phyloP scores from a whole-genome alignment of 2,329 filamentous ascomycete genomes.

The Ophiostoma montium region DNA sequence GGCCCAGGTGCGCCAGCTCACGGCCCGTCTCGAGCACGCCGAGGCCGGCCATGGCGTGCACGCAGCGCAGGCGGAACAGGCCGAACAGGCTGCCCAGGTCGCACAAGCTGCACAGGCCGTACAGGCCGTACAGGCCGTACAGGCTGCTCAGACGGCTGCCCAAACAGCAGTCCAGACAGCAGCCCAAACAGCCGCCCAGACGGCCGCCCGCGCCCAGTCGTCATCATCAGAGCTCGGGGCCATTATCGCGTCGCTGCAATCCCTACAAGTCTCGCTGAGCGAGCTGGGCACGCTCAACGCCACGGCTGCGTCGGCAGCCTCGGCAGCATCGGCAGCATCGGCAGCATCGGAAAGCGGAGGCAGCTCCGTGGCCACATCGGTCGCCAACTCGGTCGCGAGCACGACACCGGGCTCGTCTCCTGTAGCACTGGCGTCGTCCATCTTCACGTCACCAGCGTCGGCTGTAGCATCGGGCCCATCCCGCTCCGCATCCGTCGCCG shows the following conservation, averaged over 20 bases:
- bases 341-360: background rate
- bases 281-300: background rate
- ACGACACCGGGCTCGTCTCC: conserved; percentile 2
- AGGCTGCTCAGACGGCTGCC: background rate
- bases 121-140: background rate
- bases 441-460: background rate
- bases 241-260: conserved; percentile 6
- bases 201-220: conserved; percentile 4
- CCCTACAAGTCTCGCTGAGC: conserved; percentile 6
- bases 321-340: too few species aligned
- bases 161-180: too few species aligned
- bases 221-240: conserved; percentile 3
- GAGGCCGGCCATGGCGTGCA: conserved; percentile 3
- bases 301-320: background rate
- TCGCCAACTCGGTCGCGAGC: background rate
- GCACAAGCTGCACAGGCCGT: background rate
- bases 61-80: background rate
- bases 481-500: background rate
- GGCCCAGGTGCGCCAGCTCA: conserved; percentile 5
- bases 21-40: conserved; percentile 3
- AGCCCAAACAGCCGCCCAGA: background rate
- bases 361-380: background rate
- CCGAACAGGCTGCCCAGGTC: background rate
- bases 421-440: background rate
- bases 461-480: background rate